Evolutionary conservation across 108 stramenopile genomes (phyloP).

Genomic region (Fragilaria crotonensis): DNA sequence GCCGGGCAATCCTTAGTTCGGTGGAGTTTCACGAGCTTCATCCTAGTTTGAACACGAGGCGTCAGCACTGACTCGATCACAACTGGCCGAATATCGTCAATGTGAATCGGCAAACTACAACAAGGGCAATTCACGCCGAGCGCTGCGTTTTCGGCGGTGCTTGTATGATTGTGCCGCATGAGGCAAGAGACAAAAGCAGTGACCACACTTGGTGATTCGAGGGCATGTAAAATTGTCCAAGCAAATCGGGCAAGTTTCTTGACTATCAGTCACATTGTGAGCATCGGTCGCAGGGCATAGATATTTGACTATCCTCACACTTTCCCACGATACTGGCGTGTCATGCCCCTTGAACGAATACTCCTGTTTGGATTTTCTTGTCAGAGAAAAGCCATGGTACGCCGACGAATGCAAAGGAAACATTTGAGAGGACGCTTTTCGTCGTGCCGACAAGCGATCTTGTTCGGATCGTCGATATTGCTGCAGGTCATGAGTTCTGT

Average conservation of each 20-base stretch:
- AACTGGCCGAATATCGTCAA: slow-evolving; percentile 59
- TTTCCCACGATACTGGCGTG: slow-evolving; percentile 33
- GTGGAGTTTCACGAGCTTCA: slow-evolving; percentile 57
- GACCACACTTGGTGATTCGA: slow-evolving; percentile 73
- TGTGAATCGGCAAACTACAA: slow-evolving; percentile 22
- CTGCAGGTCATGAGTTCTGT: slow-evolving; percentile 1
- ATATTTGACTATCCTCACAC: slow-evolving; percentile 31
- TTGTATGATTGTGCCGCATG: slow-evolving; percentile 49
- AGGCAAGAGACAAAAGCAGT: slow-evolving; percentile 72
- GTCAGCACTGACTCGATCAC: slow-evolving; percentile 29
- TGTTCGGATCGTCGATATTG: slow-evolving; percentile 13
- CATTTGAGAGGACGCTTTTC: slow-evolving; percentile 22
- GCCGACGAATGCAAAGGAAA: slow-evolving; percentile 43
- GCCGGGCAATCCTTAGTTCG: slow-evolving; percentile 39
- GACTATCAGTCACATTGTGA: not conserved
- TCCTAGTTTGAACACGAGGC: slow-evolving; percentile 16
- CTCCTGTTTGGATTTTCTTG: slow-evolving; percentile 10
- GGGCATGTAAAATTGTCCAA: slow-evolving; percentile 48
- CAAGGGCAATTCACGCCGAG: slow-evolving; percentile 47
- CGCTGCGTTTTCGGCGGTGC: slow-evolving; percentile 9
- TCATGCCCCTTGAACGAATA: slow-evolving; percentile 29
- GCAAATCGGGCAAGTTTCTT: slow-evolving; percentile 59
- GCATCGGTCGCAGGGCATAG: slow-evolving; percentile 3
- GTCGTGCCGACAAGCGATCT: slow-evolving; percentile 30
- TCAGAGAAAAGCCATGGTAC: slow-evolving; percentile 41